Evolutionary conservation across 257 asterid genomes (phyloP).

Genomic region (Schizonepeta tenuifolia): DNA sequence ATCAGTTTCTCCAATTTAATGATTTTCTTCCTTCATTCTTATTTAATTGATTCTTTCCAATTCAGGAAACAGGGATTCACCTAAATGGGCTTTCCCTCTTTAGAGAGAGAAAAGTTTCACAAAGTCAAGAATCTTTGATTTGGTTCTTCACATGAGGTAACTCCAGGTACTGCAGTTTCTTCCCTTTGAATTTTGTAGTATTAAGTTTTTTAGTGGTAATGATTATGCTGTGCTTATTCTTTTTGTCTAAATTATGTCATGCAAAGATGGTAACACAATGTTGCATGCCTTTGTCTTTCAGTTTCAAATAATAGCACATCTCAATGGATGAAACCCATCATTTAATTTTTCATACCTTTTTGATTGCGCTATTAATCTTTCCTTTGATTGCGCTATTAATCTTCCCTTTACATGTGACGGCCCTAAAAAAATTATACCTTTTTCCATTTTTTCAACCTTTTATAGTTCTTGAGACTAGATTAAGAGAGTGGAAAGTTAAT

Average conservation of each 20-base stretch:
- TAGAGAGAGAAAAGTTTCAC: slow-evolving; percentile 9
- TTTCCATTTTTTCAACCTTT: slow-evolving; percentile 20
- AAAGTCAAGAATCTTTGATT: slow-evolving; percentile 38
- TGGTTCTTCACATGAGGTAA: slow-evolving; percentile 39
- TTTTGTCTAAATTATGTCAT: slow-evolving; percentile 44
- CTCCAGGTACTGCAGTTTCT: slow-evolving; percentile 46
- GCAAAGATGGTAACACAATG: slow-evolving; percentile 35
- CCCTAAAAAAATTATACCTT: slow-evolving; percentile 14
- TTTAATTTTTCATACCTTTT: slow-evolving; percentile 35
- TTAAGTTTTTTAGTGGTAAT: slow-evolving; percentile 5
- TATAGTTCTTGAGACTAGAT: slow-evolving; percentile 23
- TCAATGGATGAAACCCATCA: slow-evolving; percentile 36
- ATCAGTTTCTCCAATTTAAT: slow-evolving; percentile 9
- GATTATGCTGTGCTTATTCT: slow-evolving; percentile 25
- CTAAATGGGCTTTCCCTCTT: slow-evolving; percentile 39
- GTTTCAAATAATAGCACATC: slow-evolving; percentile 33
- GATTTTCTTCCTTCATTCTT: background rate
- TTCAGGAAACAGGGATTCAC: slow-evolving; percentile 28
- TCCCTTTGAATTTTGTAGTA: background rate
- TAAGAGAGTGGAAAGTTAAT: slow-evolving; percentile 19
- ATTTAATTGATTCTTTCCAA: slow-evolving; percentile 16
- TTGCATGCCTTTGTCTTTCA: slow-evolving; percentile 34
- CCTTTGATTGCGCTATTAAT: no score
- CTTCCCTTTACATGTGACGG: slow-evolving; percentile 43
- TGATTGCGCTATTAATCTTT: no score